Conservation (phyloP, 179 eudicot species). For the Silene coronaria region DNA sequence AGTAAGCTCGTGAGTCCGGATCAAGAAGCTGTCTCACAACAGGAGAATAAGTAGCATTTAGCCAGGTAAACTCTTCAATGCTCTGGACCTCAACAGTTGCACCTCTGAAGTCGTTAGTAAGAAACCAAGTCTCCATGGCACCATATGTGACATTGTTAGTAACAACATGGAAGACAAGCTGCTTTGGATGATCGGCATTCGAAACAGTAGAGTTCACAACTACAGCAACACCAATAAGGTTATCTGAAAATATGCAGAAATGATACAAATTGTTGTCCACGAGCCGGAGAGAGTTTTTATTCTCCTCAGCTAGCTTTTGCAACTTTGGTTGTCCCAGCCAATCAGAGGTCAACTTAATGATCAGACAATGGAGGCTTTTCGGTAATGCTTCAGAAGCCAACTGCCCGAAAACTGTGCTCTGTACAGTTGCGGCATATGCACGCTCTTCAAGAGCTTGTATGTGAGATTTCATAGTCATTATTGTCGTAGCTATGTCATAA, state of each 20-base stretch:
- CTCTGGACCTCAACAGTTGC: conserved; percentile 56
- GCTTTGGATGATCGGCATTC: conserved; percentile 70
- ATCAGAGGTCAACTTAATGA: conserved; percentile 42
- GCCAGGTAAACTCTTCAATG: conserved; percentile 60
- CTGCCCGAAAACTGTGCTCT: conserved; percentile 60
- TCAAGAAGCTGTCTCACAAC: conserved; percentile 41
- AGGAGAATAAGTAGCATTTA: conserved; percentile 65
- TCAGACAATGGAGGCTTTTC: conserved; percentile 60
- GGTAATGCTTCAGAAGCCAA: conserved; percentile 63
- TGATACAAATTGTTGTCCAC: conserved; percentile 70
- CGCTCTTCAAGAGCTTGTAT: conserved; percentile 89
- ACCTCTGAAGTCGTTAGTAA: conserved; percentile 53
- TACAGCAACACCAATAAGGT: conserved; percentile 56
- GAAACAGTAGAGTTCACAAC: conserved; percentile 70
- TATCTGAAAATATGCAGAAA: conserved; percentile 75
- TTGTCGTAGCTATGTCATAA: conserved; percentile 75
- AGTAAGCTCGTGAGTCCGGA: conserved; percentile 37
- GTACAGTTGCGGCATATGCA: conserved; percentile 62
- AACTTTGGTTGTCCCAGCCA: conserved; percentile 48
- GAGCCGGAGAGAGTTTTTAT: conserved; percentile 53
- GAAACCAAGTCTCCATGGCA: conserved; percentile 76
- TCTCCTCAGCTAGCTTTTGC: conserved; percentile 41
- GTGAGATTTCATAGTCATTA: conserved; percentile 77
- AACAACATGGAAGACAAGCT: conserved; percentile 74
- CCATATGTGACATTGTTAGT: conserved; percentile 57